phyloP scores from a whole-genome alignment of 352 stramenopile genomes.

The Phytophthora crassamura region DNA sequence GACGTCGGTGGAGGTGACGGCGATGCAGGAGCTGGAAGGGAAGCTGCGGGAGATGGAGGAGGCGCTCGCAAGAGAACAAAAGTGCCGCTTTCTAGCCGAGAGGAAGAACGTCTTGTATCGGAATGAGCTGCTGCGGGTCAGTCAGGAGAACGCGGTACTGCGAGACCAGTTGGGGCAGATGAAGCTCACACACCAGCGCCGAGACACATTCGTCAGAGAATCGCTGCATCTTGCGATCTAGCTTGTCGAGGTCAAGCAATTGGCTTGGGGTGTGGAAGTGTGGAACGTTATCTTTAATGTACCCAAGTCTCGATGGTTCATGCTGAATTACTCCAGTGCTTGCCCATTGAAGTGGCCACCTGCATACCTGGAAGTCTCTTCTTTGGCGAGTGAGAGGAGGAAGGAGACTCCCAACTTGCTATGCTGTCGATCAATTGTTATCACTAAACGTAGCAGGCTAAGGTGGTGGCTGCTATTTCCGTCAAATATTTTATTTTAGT shows the following conservation, averaged over 20 bases:
- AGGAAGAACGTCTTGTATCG: slow-evolving; percentile 82
- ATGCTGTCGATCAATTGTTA: too few relatives aligned
- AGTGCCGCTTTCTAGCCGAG: slow-evolving; percentile 75
- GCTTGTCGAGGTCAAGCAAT: not conserved
- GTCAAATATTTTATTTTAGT: not conserved
- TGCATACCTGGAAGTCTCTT: slow-evolving; percentile 21
- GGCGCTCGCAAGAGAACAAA: slow-evolving; percentile 63
- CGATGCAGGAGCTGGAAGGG: slow-evolving; percentile 41
- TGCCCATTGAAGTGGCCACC: slow-evolving; percentile 12
- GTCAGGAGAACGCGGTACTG: slow-evolving; percentile 62
- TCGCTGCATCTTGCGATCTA: slow-evolving; percentile 56
- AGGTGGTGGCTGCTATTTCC: not conserved
- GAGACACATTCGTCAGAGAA: slow-evolving; percentile 36
- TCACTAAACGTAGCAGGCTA: not conserved
- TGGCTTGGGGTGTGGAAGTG: not conserved
- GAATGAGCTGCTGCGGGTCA: slow-evolving; percentile 63
- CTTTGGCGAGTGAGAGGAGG: not conserved
- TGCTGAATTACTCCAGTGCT: too few relatives aligned
- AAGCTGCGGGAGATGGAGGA: slow-evolving; percentile 43
- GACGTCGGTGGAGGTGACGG: slow-evolving; percentile 3
- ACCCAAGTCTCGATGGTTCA: too few relatives aligned
- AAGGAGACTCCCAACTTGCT: too few relatives aligned
- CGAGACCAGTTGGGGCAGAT: slow-evolving; percentile 44
- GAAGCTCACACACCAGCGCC: slow-evolving; percentile 24
- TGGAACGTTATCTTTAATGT: too few relatives aligned